These are phyloP conservation scores for Russula sp. DNA, from an alignment of 768 basidiomycete genomes.

Conservation along the genomic window DNA sequence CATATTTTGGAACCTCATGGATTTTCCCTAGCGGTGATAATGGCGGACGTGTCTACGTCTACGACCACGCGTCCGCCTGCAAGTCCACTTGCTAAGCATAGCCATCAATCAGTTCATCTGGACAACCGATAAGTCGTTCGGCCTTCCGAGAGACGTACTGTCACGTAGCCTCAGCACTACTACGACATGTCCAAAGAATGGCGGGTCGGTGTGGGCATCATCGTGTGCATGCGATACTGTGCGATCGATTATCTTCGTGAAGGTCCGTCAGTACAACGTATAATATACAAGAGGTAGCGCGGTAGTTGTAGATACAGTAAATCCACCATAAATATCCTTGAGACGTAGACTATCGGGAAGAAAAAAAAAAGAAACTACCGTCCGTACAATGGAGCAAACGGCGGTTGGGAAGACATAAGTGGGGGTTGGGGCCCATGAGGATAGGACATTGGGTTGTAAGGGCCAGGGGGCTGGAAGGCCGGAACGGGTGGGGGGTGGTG, in stretches of 20 bases:
- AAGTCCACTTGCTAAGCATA: not conserved
- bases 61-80: constrained; percentile 7
- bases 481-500: not conserved
- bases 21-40: constrained; percentile 15
- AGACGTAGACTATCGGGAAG: not conserved
- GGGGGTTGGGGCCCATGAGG: not conserved
- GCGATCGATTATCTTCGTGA: not conserved
- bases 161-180: not conserved
- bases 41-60: constrained; percentile 19
- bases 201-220: not conserved
- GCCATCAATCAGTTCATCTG: not conserved
- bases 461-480: not conserved
- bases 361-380: not conserved
- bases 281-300: not conserved
- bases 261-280: not conserved
- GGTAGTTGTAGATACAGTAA: not conserved
- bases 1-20: not conserved
- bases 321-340: not conserved
- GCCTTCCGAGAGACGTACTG: not conserved
- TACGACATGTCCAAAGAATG: not conserved
- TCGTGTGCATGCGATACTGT: not conserved
- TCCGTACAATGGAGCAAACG: constrained; percentile 1
- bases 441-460: not conserved
- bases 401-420: not conserved
- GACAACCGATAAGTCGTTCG: not conserved